Conservation (phyloP, 805 yeast genomes). For the Metschnikowia vanudenii region DNA sequence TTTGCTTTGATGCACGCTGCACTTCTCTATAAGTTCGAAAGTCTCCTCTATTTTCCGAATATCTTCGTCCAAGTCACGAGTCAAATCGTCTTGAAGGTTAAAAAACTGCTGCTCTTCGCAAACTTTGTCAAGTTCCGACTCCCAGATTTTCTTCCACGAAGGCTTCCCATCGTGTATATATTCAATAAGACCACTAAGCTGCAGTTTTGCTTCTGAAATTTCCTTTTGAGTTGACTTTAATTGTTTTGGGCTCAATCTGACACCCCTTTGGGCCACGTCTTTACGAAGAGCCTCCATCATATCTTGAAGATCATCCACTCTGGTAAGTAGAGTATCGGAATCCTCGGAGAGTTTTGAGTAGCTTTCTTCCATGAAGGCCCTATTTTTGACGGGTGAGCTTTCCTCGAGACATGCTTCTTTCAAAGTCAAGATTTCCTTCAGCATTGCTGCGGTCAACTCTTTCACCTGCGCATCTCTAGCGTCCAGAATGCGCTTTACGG, state of each 20-base stretch:
- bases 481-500: conserved; percentile 55
- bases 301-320: conserved; percentile 90
- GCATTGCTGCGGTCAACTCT: conserved; percentile 42
- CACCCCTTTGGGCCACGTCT: conserved; percentile 91
- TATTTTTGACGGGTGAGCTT: conserved; percentile 34
- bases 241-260: conserved; percentile 74
- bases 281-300: conserved; percentile 82
- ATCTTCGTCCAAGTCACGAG: conserved; percentile 78
- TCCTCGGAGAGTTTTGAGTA: conserved; percentile 71
- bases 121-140: conserved; percentile 80
- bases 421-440: conserved; percentile 49
- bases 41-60: conserved; percentile 78
- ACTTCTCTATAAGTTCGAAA: conserved; percentile 73
- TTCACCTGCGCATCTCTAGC: conserved; percentile 44
- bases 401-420: conserved; percentile 45
- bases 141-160: conserved; percentile 91
- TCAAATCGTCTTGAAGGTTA: conserved; percentile 83
- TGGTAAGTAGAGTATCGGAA: conserved; percentile 69
- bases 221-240: conserved; percentile 65
- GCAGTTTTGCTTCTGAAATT: conserved; percentile 52
- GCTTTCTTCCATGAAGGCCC: conserved; percentile 72
- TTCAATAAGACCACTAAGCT: conserved; percentile 52
- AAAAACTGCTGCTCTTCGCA: conserved; percentile 93
- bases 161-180: conserved; percentile 72
- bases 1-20: conserved; percentile 74